Base-by-base conservation (phyloP, 805 yeast genomes). In the Candida loeiensis region DNA sequence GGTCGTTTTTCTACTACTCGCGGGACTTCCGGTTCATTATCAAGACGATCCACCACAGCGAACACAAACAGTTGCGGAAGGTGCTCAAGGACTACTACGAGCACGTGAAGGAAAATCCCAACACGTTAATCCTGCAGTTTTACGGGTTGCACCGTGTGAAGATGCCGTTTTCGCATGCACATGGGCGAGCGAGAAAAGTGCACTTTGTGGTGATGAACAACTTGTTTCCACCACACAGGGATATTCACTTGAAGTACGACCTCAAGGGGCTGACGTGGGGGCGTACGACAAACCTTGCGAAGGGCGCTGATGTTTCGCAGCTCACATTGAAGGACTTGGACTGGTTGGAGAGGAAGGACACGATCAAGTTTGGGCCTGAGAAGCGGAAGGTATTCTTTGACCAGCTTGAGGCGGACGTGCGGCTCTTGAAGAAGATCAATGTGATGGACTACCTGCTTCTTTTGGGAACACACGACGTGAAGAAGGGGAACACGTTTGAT, bases 201-300 rank as follows among this genome's bases (percentile, higher is more conserved):
- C 95, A 93, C 63, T 91, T 93, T 51, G 72, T 93, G 40, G 96
- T 93, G 24, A 93, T 93, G 99, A 93, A 93, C 69, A 93, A 93
- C 56, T 73, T 93, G 36, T 93, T 95, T 64, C 98, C 99, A 0
- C 95, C 97, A 5, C 87, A 86, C 54, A 72, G 89, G 36, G 93
- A 85, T 46, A 81, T 91, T 40, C 95, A 89, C 58, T 66, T 76
- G 30, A 85, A 89, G 30, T 93, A 79, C 61, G 99, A 93, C 58
- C 73, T 93, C 58, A 93, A 93, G 58, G 99, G 99, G 1, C 88
- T 96, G 0, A 78, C 95, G 0, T 74, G 85, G 70, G 96, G 97
- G 2, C 72, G 95, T 49, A 64, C 61, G 46, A 88, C 83, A 0
- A 58, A 63, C 42, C 54, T 66, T 4, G 61, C 58, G 6, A 56